These are phyloP conservation scores for Ceratobasidium sp. DNA, from an alignment of 1,284 basidiomycete species.

Conservation along the genomic window DNA sequence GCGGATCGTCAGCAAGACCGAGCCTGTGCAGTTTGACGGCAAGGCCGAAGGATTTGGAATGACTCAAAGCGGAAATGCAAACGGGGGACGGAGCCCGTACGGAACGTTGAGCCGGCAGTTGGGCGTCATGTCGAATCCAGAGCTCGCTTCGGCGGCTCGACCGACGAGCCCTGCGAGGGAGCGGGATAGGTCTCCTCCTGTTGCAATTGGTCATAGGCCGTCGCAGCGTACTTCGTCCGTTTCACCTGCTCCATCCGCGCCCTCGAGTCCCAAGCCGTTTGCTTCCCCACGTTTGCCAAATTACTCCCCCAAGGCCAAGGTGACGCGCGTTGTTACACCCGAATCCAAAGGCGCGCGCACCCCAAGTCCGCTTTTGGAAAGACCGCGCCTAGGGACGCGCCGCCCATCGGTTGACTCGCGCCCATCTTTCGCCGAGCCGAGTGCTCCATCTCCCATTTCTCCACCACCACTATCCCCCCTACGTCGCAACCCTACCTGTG, in stretches of 20 bases:
- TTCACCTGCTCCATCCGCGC: slow-evolving; percentile 54
- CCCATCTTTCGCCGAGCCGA: slow-evolving; percentile 11
- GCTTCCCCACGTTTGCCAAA: slow-evolving; percentile 51
- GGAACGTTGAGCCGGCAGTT: slow-evolving; percentile 36
- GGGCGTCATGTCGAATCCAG: slow-evolving; percentile 44
- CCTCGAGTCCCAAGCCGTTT: slow-evolving; percentile 54
- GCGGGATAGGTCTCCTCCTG: slow-evolving; percentile 21
- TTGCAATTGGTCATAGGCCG: slow-evolving; percentile 33
- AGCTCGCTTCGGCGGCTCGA: slow-evolving; percentile 37
- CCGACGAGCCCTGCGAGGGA: slow-evolving; percentile 26
- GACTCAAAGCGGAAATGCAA: slow-evolving; percentile 27
- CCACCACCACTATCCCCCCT: slow-evolving; percentile 64
- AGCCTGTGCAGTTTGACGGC: slow-evolving; percentile 38
- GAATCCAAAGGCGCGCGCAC: slow-evolving; percentile 50
- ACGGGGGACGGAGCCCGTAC: slow-evolving; percentile 43
- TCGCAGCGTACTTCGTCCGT: slow-evolving; percentile 50
- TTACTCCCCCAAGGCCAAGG: slow-evolving; percentile 52
- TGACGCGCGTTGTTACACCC: slow-evolving; percentile 53
- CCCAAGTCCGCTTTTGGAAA: slow-evolving; percentile 40
- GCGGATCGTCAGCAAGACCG: slow-evolving; percentile 44
- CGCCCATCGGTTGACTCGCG: slow-evolving; percentile 16
- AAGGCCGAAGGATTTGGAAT: slow-evolving; percentile 41
- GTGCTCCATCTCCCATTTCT: slow-evolving; percentile 49
- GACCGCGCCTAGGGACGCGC: slow-evolving; percentile 22
- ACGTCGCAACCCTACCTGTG: slow-evolving; percentile 45